Percentiles rank a stretch among this genome's conserved stretches.
These are phyloP conservation scores for Ormosia semicastrata DNA, from an alignment of 306 rosid species.

Conservation along the genomic window DNA sequence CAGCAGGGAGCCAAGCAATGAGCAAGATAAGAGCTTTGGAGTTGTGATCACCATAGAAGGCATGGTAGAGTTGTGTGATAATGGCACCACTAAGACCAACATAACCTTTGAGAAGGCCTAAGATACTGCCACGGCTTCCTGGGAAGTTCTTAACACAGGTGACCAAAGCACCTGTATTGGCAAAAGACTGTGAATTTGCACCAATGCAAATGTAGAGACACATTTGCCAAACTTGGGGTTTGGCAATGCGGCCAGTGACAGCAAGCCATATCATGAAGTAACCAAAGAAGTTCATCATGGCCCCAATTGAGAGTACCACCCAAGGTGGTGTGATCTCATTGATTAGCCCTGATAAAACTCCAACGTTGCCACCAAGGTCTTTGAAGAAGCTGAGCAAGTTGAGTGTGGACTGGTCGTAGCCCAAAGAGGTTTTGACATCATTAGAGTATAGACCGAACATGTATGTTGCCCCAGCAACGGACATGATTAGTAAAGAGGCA, in stretches of 20 bases:
- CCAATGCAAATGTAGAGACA: constrained; percentile 68
- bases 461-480: constrained; percentile 68
- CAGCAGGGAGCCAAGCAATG: constrained; percentile 70
- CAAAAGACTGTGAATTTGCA: constrained; percentile 66
- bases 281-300: constrained; percentile 72
- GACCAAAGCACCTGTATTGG: constrained; percentile 67
- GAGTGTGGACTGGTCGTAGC: constrained; percentile 74
- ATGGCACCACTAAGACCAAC: constrained; percentile 82
- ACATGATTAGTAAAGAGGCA: constrained; percentile 66
- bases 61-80: constrained; percentile 53
- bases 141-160: constrained; percentile 73
- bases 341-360: constrained; percentile 57
- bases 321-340: constrained; percentile 71
- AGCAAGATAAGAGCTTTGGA: constrained; percentile 50
- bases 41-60: constrained; percentile 43
- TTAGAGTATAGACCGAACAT: constrained; percentile 64
- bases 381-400: constrained; percentile 79
- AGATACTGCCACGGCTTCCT: constrained; percentile 53
- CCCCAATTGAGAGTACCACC: constrained; percentile 64
- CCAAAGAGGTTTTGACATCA: constrained; percentile 52
- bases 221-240: constrained; percentile 74
- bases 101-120: constrained; percentile 71
- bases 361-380: constrained; percentile 72
- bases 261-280: constrained; percentile 81
- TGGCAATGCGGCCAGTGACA: constrained; percentile 37